Conservation (phyloP, 306 rosid genomes). For the Fragaria nilgerrensis region DNA sequence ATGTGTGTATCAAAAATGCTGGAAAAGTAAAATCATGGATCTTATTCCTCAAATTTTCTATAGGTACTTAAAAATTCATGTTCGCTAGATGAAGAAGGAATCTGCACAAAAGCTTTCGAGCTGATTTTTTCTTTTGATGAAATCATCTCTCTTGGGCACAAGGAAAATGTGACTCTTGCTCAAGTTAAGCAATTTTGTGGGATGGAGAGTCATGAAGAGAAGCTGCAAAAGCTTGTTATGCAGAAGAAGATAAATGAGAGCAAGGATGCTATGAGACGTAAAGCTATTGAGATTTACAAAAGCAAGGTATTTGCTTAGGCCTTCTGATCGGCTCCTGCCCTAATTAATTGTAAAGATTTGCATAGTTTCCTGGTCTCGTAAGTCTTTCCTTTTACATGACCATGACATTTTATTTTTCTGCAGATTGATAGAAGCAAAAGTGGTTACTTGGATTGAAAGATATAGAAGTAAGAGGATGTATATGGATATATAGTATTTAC, state of each 20-base stretch:
- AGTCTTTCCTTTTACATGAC: background rate
- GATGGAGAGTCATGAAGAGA: constrained; percentile 97
- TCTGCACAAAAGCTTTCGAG: constrained; percentile 81
- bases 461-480: no score
- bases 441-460: constrained; percentile 8
- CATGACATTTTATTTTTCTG: constrained; percentile 19
- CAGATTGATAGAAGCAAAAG: constrained; percentile 85
- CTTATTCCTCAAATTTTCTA: constrained; percentile 51
- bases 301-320: constrained; percentile 66
- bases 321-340: background rate
- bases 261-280: constrained; percentile 90
- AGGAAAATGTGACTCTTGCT: constrained; percentile 75
- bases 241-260: constrained; percentile 94
- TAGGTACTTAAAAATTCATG: constrained; percentile 77
- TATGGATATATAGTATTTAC: no score
- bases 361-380: no score
- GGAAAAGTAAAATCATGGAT: background rate
- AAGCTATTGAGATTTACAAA: constrained; percentile 96
- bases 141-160: constrained; percentile 90
- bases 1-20: background rate
- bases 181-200: constrained; percentile 86
- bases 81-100: constrained; percentile 88
- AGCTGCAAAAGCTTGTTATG: constrained; percentile 81
- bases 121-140: constrained; percentile 93
- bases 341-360: no score